Conservation (phyloP, 176 grass and related monocot genomes). For the Carex cristatella region DNA sequence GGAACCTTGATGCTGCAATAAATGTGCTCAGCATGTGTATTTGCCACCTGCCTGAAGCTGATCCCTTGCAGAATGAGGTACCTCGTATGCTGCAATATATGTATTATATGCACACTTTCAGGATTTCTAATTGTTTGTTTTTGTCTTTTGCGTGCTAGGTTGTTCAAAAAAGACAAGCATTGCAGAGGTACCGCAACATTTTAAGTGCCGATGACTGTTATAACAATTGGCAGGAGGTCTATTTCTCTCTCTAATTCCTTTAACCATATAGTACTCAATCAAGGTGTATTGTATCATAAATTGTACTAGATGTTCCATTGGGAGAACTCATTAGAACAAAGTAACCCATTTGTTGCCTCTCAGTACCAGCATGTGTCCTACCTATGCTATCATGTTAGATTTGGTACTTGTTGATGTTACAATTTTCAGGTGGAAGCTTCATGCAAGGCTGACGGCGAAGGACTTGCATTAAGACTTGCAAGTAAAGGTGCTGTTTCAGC, state of each 20-base stretch:
- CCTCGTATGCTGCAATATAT: background rate
- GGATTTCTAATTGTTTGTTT: constrained; percentile 15
- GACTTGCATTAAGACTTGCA: constrained; percentile 79
- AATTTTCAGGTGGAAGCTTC: constrained; percentile 65
- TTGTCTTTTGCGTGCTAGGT: constrained; percentile 39
- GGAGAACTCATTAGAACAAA: background rate
- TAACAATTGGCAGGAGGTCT: constrained; percentile 93
- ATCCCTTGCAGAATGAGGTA: constrained; percentile 68
- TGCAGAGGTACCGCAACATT: constrained; percentile 74
- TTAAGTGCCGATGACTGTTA: constrained; percentile 73
- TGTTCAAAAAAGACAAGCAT: constrained; percentile 65
- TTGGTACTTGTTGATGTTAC: constrained; percentile 13
- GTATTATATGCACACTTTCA: constrained; percentile 15
- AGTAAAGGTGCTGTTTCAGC: constrained; percentile 92
- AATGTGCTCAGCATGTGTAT: constrained; percentile 88
- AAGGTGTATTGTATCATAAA: background rate
- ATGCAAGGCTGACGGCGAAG: constrained; percentile 81
- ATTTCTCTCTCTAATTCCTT: constrained; percentile 10
- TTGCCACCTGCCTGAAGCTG: constrained; percentile 74
- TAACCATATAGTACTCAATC: background rate
- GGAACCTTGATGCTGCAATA: constrained; percentile 79
- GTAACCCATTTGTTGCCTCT: background rate
- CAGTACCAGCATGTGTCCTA: background rate
- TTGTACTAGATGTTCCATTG: background rate
- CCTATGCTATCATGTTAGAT: background rate